phyloP scores from a whole-genome alignment of 345 rosid species.

The Populus ilicifolia region DNA sequence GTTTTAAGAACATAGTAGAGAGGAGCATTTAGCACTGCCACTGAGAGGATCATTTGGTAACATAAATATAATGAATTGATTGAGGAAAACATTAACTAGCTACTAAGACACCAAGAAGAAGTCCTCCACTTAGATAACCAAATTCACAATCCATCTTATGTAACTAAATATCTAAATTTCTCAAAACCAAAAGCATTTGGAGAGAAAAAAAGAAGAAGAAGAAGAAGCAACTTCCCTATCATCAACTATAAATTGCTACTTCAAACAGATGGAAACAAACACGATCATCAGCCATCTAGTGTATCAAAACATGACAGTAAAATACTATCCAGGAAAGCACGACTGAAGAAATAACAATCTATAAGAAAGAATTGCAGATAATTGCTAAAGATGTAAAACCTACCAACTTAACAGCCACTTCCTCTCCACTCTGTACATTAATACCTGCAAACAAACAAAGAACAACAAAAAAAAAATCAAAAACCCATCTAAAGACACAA shows the following conservation, averaged over 20 bases:
- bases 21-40: not conserved
- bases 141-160: not conserved
- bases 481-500: conserved; percentile 7
- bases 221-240: not conserved
- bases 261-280: not conserved
- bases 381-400: conserved; percentile 2
- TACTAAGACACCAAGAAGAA: not conserved
- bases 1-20: not conserved
- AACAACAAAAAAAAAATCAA: conserved; percentile 2
- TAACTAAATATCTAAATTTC: not conserved
- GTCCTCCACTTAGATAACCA: not conserved
- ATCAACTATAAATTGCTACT: not conserved
- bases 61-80: not conserved
- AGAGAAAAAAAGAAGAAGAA: not conserved
- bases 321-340: not conserved
- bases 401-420: conserved; percentile 83
- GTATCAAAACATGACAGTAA: not conserved
- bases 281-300: not conserved
- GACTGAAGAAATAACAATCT: not conserved
- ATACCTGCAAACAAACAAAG: conserved; percentile 39
- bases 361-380: not conserved
- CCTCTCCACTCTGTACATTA: conserved; percentile 71
- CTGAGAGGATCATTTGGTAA: not conserved
- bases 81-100: not conserved
- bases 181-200: not conserved